Evolutionary conservation across 179 eudicot species (phyloP).

Genomic region (Nepenthes alata): DNA sequence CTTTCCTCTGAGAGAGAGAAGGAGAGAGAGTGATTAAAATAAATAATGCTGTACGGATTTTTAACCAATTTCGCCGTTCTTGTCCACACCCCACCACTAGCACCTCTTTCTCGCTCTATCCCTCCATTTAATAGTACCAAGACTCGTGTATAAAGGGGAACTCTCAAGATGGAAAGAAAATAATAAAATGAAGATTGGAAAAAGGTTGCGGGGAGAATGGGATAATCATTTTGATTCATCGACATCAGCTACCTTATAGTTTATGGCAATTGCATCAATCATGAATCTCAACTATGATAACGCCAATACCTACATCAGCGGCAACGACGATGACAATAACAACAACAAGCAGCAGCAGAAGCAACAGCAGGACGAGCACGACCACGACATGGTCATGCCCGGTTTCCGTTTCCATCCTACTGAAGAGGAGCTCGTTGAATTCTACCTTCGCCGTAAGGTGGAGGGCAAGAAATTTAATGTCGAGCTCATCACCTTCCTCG

Average conservation of each 20-base stretch:
- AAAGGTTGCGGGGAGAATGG: conserved; percentile 15
- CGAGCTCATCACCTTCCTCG: conserved; percentile 83
- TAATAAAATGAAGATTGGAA: not conserved
- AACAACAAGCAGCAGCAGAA: conserved; percentile 3
- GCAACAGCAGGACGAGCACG: conserved; percentile 33
- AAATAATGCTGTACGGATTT: not conserved
- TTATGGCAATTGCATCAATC: conserved; percentile 32
- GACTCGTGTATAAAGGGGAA: not conserved
- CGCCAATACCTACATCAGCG: conserved; percentile 4
- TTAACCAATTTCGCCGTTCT: not conserved
- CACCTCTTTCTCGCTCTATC: not conserved
- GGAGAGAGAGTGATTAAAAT: not conserved
- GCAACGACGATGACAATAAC: not conserved
- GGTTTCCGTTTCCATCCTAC: conserved; percentile 95
- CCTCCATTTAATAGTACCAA: not conserved
- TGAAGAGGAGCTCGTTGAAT: conserved; percentile 83
- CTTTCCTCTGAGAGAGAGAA: not conserved
- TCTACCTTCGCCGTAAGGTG: conserved; percentile 96
- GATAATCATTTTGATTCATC: not conserved
- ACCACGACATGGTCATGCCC: conserved; percentile 83
- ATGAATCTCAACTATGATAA: conserved; percentile 20
- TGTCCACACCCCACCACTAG: not conserved
- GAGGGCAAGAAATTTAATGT: conserved; percentile 93
- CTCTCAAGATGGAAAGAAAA: not conserved
- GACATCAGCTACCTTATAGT: not conserved